Evolutionary conservation across 192 early-diverging fungal species (phyloP).

Genomic region (Backusella circina): DNA sequence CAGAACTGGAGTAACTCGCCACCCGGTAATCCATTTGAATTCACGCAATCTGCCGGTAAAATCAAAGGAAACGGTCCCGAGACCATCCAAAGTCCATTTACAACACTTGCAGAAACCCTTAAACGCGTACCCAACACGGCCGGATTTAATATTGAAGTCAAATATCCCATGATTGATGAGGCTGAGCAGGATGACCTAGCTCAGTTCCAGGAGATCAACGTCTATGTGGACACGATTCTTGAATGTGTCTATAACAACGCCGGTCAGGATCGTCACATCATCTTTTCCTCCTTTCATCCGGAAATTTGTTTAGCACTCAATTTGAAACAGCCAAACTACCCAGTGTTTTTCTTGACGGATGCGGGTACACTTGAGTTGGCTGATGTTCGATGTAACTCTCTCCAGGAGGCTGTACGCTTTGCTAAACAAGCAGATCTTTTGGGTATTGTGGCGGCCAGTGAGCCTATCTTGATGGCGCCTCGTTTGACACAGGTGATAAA

Average conservation of each 20-base stretch:
- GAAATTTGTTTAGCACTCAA: slow-evolving; percentile 82
- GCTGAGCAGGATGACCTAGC: slow-evolving; percentile 72
- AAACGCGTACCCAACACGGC: slow-evolving; percentile 65
- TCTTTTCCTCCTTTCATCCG: slow-evolving; percentile 93
- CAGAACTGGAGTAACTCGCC: background rate
- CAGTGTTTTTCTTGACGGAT: slow-evolving; percentile 90
- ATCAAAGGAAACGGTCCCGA: slow-evolving; percentile 75
- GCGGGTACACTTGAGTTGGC: slow-evolving; percentile 70
- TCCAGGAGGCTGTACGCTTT: slow-evolving; percentile 75
- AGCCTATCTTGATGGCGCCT: slow-evolving; percentile 74
- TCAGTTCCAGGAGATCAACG: slow-evolving; percentile 74
- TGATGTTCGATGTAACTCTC: slow-evolving; percentile 78
- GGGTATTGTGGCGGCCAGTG: slow-evolving; percentile 77
- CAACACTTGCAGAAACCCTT: slow-evolving; percentile 79
- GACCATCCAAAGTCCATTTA: slow-evolving; percentile 84
- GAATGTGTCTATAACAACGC: slow-evolving; percentile 67
- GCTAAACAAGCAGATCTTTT: slow-evolving; percentile 67
- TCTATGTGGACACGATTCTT: slow-evolving; percentile 83
- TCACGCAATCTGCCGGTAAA: slow-evolving; percentile 38
- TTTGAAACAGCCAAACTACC: slow-evolving; percentile 83
- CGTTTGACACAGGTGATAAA: slow-evolving; percentile 67
- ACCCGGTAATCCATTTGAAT: background rate
- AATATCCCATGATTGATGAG: slow-evolving; percentile 93
- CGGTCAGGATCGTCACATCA: slow-evolving; percentile 61
- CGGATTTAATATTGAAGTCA: slow-evolving; percentile 95